Evolutionary conservation across 768 basidiomycete species (phyloP), one percentile per base, ranked within the genome.

Genomic region (Melanogaster broomeanus): DNA sequence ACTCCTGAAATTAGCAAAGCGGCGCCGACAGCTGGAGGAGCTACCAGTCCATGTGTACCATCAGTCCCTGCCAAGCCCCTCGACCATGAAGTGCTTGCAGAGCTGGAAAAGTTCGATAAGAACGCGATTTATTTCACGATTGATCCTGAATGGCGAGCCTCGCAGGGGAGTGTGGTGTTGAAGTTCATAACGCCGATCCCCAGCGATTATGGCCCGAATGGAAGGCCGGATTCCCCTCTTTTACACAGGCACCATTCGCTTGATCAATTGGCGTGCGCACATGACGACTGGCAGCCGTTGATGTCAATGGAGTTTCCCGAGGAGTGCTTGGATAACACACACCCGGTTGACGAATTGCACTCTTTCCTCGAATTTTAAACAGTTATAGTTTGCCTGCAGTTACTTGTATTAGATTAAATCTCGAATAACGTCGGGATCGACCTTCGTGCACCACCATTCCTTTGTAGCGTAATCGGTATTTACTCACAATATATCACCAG

Each of bases 101-200:
- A 53, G 25, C 49, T 45, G 19, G 57, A 55, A 39, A 50, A 56
- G 10, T 30, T 46, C 35, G 55, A 70, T n/a, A 40, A 47, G 31
- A 52, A 57, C 16, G 62, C 55, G 16, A 68, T 68, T 33, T 68
- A 66, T 52, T 66, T 68, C 48, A 62, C 63, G 25, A 44, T 69
- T 2, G 66, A 68, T 47, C 51, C 66, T 9, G 42, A 50, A 24
- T 60, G 61, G 53, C 51, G 47, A 2, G 46, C 44, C 30, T 69
- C 69, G 22, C 35, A 35, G 48, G 66, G 53, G 2, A 64, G 65
- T 24, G 53, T 50, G 15, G 24, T 47, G 35, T 47, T 68, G 37
- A 53, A 56, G 13, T 55, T 42, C 41, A 55, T 68, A 39, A 67
- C 66, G 4, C 62, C 68, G 1, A 34, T 67, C 21, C 68, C 61